Percentiles rank a stretch among this genome's conserved stretches.
Evolutionary conservation across 108 stramenopile species (phyloP).

Genomic region (Aureococcus anophagefferens): DNA sequence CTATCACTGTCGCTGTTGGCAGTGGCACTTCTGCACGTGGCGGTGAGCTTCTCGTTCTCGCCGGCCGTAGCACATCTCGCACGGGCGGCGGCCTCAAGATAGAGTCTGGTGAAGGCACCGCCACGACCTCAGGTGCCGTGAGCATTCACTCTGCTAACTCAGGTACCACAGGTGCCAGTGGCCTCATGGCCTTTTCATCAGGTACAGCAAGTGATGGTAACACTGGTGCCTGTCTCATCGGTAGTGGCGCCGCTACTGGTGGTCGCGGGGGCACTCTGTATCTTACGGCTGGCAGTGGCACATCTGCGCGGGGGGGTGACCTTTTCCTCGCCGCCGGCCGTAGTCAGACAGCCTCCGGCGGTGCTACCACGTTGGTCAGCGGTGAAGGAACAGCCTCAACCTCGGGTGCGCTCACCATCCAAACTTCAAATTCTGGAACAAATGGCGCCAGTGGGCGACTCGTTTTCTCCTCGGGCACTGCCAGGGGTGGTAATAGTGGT

Average conservation of each 20-base stretch:
- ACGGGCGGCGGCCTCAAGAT: background rate
- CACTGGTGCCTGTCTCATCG: background rate
- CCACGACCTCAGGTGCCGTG: background rate
- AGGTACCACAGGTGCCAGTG: background rate
- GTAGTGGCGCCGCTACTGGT: background rate
- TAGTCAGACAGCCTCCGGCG: background rate
- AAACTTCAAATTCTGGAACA: background rate
- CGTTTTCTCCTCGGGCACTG: background rate
- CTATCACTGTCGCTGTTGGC: background rate
- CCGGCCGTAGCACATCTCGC: background rate
- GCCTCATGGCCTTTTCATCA: background rate
- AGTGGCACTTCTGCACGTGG: background rate
- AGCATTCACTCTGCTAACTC: background rate
- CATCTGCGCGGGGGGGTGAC: background rate
- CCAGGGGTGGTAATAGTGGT: background rate
- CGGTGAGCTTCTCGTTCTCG: background rate
- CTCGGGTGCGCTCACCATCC: background rate
- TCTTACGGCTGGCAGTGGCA: background rate
- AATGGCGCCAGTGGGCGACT: background rate
- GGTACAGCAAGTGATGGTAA: background rate
- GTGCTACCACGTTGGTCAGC: background rate
- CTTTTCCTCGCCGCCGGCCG: background rate
- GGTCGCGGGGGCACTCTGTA: background rate
- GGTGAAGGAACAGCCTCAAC: background rate
- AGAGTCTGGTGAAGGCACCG: background rate